Base-by-base conservation (phyloP, 2,329 filamentous ascomycete species). In the Emergomyces orientalis region DNA sequence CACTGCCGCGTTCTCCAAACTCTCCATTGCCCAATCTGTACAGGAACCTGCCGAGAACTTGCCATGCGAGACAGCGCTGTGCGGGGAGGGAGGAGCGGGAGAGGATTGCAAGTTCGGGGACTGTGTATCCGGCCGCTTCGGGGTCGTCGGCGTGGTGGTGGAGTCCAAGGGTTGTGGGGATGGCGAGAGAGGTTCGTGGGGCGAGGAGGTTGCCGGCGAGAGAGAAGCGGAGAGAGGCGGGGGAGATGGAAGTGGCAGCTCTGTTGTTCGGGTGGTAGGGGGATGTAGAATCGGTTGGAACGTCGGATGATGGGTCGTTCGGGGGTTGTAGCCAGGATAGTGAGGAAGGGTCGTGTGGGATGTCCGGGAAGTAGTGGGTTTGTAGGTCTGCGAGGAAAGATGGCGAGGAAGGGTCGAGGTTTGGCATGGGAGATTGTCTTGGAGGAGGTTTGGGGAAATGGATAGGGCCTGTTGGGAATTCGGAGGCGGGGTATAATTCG, bases 111-210 rank as follows among this genome's bases (percentile, higher is more conserved):
- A 99, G 81, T 75, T 99, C 94, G 0, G 86, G 85, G 37, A 99
- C 84, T 0, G 94, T 97, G 76, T 99, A 99, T 0, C 94, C 94
- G 0, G 94, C 94, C 1, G 92, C 90, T 75, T 96, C 91, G 19
- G 94, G 94, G 1, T 93, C 92, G 63, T 92, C 86, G 66, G 89
- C 91, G 74, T 99, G 94, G 74, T 99, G 93, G 74, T 99, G 94
- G 17, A 99, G 82, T 0, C 94, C 94, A 64, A 88, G 84, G 14
- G 86, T 87, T 0, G 85, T 85, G 5, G 93, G 89, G 32, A 97
- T 86, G 1, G 84, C 80, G 62, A 91, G 82, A 32, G 91, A 86
- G 41, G 86, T 83, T 58, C 85, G 82, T 0, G 94, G 94, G 0
- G 93, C 86, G 14, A 99, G 81, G 2, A 99, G 81, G 0, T 83